These are phyloP conservation scores for Fusarium continuum DNA, from an alignment of 2,329 filamentous ascomycete species.

Conservation along the genomic window DNA sequence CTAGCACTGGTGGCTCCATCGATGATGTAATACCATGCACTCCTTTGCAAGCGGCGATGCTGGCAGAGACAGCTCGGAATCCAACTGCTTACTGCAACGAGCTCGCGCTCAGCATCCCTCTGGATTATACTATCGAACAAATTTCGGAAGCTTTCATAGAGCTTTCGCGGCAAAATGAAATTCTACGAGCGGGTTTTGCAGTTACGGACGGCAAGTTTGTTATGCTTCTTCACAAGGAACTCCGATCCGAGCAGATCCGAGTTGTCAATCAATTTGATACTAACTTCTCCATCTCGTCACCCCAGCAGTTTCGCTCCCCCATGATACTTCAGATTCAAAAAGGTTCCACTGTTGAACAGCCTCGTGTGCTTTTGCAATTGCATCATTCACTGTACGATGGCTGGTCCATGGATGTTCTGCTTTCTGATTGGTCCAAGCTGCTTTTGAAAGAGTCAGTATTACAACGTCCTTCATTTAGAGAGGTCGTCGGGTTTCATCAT, in stretches of 20 bases:
- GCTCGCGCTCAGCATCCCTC: slow-evolving; percentile 69
- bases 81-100: slow-evolving; percentile 78
- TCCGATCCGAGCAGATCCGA: slow-evolving; percentile 56
- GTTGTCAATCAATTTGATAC: slow-evolving; percentile 51
- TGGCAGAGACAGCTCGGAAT: slow-evolving; percentile 74
- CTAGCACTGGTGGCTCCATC: slow-evolving; percentile 40
- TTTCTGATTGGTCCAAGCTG: slow-evolving; percentile 70
- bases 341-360: slow-evolving; percentile 23
- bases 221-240: slow-evolving; percentile 66
- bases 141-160: slow-evolving; percentile 60
- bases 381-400: slow-evolving; percentile 92
- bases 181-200: slow-evolving; percentile 79
- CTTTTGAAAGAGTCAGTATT: slow-evolving; percentile 47
- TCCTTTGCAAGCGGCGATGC: slow-evolving; percentile 80
- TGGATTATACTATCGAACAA: slow-evolving; percentile 45
- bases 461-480: slow-evolving; percentile 66
- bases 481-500: slow-evolving; percentile 63
- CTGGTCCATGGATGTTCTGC: slow-evolving; percentile 85
- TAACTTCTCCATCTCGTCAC: slow-evolving; percentile 52
- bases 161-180: slow-evolving; percentile 66
- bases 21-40: slow-evolving; percentile 70
- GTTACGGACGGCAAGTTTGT: slow-evolving; percentile 53
- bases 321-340: slow-evolving; percentile 66
- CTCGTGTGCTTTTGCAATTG: slow-evolving; percentile 62
- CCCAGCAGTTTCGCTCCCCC: slow-evolving; percentile 61